Base-by-base conservation (phyloP, 1,284 basidiomycete genomes). In the Gomphus bonarii region DNA sequence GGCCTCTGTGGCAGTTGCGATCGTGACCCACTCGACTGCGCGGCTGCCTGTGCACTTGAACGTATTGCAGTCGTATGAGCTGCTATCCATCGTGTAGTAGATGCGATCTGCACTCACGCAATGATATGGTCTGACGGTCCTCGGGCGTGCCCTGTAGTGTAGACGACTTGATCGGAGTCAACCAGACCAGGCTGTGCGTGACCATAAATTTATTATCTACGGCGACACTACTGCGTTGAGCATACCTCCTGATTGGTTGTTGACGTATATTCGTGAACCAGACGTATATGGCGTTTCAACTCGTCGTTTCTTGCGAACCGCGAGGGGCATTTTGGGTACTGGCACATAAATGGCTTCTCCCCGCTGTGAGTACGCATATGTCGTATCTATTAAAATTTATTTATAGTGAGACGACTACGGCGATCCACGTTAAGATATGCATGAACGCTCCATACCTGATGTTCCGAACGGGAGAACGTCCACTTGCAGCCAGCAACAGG, bases 281-380 rank as follows among this genome's bases (percentile, higher is more conserved):
- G 40, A 6, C 52, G 36, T 31, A 42, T 40, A 44, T 54, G 52
- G 16, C 52, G 50, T 36, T 54, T 53, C 4, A 58, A 36, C 48
- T 58, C 57, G 30, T 58, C 57, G 31, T 48, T 48, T 16, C 57
- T 42, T 28, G 57, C 57, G 50, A 58, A 58, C 30, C 35, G 31
- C 11, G 50, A 52, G 9, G 36, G 28, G 22, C 57, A 58, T 16
- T 53, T 48, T 8, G 28, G 16, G 18, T 58, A 53, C 12, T 44
- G 30, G 36, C 57, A 58, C 22, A 11, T 9, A 22, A 46, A 53
- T 1, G 95, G 95, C 67, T 97, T 97, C 71, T 98, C 95, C 64
- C 95, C 95, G 0, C 95, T 99, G 70, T 99, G 95, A 0, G 95
- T 99, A 58, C 95, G 88, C 58, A 98, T 95, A 69, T 99, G 95